A percentile compares a stretch with the other conserved stretches of the same genome.
Conservation (phyloP, 1,284 basidiomycete genomes). For the Sanguinoderma infundibulare region DNA sequence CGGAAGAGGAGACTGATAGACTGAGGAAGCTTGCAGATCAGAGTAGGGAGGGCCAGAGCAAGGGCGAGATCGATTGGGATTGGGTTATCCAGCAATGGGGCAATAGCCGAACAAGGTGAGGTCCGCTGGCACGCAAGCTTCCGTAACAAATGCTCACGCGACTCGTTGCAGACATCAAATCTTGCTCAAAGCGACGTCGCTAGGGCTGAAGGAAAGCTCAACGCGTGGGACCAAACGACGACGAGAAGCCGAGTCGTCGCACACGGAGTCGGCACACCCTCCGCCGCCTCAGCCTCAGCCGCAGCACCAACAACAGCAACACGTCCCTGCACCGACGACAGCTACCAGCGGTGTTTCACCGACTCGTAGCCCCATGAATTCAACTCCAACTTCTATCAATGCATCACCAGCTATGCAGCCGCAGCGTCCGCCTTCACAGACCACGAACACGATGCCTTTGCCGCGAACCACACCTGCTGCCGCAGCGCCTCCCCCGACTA, state of each 20-base stretch:
- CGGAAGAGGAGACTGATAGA: conserved; percentile 72
- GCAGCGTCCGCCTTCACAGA: conserved; percentile 32
- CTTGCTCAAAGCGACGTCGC: conserved; percentile 72
- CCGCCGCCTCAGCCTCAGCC: conserved; percentile 32
- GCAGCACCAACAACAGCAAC: conserved; percentile 6
- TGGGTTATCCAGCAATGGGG: conserved; percentile 75
- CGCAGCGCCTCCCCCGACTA: conserved; percentile 25
- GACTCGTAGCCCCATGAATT: conserved; percentile 33
- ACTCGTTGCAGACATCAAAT: conserved; percentile 67
- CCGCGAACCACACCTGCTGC: conserved; percentile 22
- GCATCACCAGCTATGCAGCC: conserved; percentile 34
- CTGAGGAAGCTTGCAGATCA: conserved; percentile 70
- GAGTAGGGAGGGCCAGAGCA: conserved; percentile 46
- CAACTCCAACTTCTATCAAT: conserved; percentile 32
- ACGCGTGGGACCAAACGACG: conserved; percentile 67
- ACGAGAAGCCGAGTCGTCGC: conserved; percentile 46
- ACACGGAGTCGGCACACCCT: conserved; percentile 37
- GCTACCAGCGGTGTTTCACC: conserved; percentile 29
- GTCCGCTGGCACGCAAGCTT: conserved; percentile 14
- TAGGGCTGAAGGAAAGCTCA: conserved; percentile 75
- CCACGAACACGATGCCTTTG: conserved; percentile 25
- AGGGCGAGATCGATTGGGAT: conserved; percentile 77
- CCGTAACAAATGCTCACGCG: background rate
- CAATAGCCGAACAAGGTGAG: conserved; percentile 66
- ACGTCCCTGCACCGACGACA: background rate